Base-by-base conservation (phyloP, 2,329 filamentous ascomycete genomes). In the Pyrenophora teres region DNA sequence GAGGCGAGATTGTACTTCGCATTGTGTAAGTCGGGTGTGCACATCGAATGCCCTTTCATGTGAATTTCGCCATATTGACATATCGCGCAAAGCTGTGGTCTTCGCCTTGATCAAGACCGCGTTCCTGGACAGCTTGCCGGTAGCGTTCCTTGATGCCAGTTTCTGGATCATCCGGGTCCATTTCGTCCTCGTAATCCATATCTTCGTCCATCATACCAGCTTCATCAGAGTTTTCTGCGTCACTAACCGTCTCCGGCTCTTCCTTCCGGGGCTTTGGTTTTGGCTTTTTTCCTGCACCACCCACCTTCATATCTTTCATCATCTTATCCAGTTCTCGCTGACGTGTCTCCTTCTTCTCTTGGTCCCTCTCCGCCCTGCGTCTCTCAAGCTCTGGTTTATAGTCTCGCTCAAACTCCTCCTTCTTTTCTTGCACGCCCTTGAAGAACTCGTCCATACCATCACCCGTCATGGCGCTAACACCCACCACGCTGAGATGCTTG, bases 381-480 rank as follows among this genome's bases (percentile, higher is more conserved):
- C 86, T 84, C 76, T 97, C 90, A 50, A 97, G 81, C 74, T 97
- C 94, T 0, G 94, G 94, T 59, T 88, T 88, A 75, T 99, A 99
- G 71, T 97, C 93, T 5, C 84, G 80, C 68, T 90, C 83, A 67
- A 97, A 99, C 71, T 99, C 95, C 45, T 87, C 82, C 19, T 87
- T 86, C 79, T 99, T 99, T 55, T 88, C 86, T 59, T 88, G 81
- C 1, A 99, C 92, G 0, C 93, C 92, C 36, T 86, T 83, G 72
- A 99, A 97, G 75, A 99, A 99, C 19, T 96, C 91, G 52, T 95
- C 89, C 27, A 99, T 85, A 3, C 94, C 95, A 0, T 89, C 87
- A 18, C 94, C 94, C 0, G 93, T 90, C 84, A 96, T 93, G 6
- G 92, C 89, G 62, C 90, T 96, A 10, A 99, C 95, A 0, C 88